A percentile compares a stretch with the other conserved stretches of the same genome.
Evolutionary conservation across 805 yeast genomes (phyloP).

Genomic region (Lipomyces spencermartinsiae): DNA sequence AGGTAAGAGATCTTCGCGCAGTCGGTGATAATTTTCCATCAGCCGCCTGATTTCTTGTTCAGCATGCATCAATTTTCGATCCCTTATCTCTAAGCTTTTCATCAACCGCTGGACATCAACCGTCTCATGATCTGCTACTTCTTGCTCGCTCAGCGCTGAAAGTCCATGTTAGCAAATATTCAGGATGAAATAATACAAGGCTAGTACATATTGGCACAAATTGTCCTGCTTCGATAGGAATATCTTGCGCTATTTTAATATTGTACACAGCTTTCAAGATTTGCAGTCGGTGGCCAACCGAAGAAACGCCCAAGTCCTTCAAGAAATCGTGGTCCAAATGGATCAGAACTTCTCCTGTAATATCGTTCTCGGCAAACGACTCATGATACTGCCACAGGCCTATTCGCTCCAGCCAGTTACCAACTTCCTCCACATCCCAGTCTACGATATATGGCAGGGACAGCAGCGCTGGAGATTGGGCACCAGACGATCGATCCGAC

Average conservation of each 20-base stretch:
- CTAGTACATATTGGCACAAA: conserved; percentile 36
- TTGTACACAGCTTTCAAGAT: conserved; percentile 66
- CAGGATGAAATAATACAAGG: neutral
- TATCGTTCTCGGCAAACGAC: conserved; percentile 56
- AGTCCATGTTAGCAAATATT: neutral
- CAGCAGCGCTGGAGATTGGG: conserved; percentile 8
- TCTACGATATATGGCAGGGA: conserved; percentile 15
- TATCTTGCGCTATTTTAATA: conserved; percentile 49
- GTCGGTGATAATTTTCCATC: conserved; percentile 59
- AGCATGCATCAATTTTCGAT: conserved; percentile 45
- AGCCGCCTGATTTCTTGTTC: conserved; percentile 52
- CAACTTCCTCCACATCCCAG: conserved; percentile 35
- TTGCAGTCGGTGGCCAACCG: conserved; percentile 61
- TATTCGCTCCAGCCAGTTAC: conserved; percentile 29
- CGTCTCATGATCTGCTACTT: conserved; percentile 43
- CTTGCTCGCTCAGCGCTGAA: conserved; percentile 18
- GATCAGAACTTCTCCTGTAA: conserved; percentile 75
- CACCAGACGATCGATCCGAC: conserved; percentile 6
- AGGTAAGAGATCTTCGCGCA: conserved; percentile 71
- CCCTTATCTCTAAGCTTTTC: conserved; percentile 37
- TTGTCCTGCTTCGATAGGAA: conserved; percentile 40
- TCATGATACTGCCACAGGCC: conserved; percentile 30
- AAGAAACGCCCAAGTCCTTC: conserved; percentile 68
- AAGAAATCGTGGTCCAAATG: conserved; percentile 73
- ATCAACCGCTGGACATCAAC: conserved; percentile 33